Percentiles rank a stretch among this genome's conserved stretches.
Conservation (phyloP, 805 yeast species). For the Wickerhamiella azyma region DNA sequence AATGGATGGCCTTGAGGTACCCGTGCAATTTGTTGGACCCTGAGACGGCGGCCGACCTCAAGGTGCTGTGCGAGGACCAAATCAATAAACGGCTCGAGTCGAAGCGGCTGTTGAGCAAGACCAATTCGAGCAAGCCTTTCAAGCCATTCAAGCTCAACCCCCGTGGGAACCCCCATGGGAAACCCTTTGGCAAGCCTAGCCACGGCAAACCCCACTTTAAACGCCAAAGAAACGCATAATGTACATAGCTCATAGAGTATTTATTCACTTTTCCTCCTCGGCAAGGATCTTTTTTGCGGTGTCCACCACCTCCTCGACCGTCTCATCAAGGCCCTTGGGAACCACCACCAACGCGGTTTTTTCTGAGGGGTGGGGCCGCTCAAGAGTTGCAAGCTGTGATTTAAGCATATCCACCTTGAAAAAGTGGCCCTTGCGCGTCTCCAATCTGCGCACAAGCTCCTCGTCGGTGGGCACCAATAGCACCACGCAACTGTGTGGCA, state of each 20-base stretch:
- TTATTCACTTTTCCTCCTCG: background rate
- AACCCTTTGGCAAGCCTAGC: too few species aligned
- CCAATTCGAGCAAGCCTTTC: background rate
- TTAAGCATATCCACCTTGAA: slow-evolving; percentile 80
- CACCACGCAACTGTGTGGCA: slow-evolving; percentile 35
- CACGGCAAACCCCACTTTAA: too few species aligned
- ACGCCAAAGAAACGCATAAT: background rate
- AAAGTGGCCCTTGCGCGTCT: slow-evolving; percentile 56
- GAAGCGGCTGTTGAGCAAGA: background rate
- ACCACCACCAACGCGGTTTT: slow-evolving; percentile 3
- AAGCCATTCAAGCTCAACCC: background rate
- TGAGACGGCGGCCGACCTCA: slow-evolving; percentile 58
- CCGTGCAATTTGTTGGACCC: slow-evolving; percentile 69
- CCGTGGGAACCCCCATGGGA: too few species aligned
- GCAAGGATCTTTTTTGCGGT: slow-evolving; percentile 1
- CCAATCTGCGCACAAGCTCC: slow-evolving; percentile 47
- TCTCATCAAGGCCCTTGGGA: background rate
- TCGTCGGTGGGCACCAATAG: slow-evolving; percentile 54
- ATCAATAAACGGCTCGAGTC: slow-evolving; percentile 32
- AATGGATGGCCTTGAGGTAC: slow-evolving; percentile 82
- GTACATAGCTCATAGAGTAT: background rate
- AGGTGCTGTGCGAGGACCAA: slow-evolving; percentile 50
- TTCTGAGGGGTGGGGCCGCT: slow-evolving; percentile 39
- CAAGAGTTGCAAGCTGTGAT: slow-evolving; percentile 63
- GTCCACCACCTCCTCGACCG: background rate